Evolutionary conservation across 1,284 basidiomycete species (phyloP), one percentile per base, ranked within the genome.

Genomic region (Paramarasmius palmivorus): DNA sequence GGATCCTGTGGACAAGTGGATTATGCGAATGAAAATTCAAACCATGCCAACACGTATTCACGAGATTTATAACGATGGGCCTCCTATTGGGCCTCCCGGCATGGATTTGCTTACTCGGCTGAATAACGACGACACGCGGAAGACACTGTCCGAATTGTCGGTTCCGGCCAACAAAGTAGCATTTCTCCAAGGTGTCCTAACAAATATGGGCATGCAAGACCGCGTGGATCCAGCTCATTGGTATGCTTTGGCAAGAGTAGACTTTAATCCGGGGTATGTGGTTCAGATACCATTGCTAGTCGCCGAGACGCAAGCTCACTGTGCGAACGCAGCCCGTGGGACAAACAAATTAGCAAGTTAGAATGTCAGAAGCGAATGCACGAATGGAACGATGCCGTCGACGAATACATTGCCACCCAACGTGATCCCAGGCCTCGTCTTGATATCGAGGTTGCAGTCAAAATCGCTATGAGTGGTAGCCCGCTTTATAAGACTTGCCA

Each of bases 291-390:
- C 29, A 6, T 32, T 12, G 12, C 12, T 32, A 6, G 29, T 12
- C 12, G 6, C 7, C 7, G 12, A 32, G 29, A 32, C 29, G 29
- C 6, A 32, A 32, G 6, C 7, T 32, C 6, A 32, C 29, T n/a
- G n/a, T n/a, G n/a, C n/a, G n/a, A n/a, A n/a, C n/a, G n/a, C 29
- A 48, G 32, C 12, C 49, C 49, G 5, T 50, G 49, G 49, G 37
- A 40, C 20, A 41, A 41, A 15, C n/a, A 4, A 9, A 8, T 41
- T n/a, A 50, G 49, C 29, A 29, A 39, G 19, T 12, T 50, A 14
- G 49, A 50, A 32, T 22, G 20, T 5, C 20, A 19, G 10, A 26
- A 40, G 37, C 36, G 38, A 12, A 50, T 50, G 49, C 14, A 14
- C 26, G 38, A 41, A 29, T 50, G 49, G 49, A 50, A 50, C 38